A percentile compares a stretch with the other conserved stretches of the same genome.
Evolutionary conservation across 768 basidiomycete species (phyloP).

Genomic region (Serendipita sp.): DNA sequence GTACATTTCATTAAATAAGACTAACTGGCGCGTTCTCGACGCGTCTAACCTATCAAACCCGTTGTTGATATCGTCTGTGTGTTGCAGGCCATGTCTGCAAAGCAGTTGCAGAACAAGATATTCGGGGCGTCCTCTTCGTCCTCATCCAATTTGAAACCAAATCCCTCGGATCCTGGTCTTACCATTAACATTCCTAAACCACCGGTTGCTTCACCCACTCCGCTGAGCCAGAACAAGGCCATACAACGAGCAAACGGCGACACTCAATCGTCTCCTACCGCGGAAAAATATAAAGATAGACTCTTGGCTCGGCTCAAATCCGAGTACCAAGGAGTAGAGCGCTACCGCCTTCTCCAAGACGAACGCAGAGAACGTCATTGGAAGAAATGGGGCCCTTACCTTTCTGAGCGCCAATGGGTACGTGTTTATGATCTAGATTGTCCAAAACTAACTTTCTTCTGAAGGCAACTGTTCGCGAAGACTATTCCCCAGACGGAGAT

Average conservation of each 20-base stretch:
- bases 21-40: not conserved
- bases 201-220: not conserved
- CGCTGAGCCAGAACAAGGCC: not conserved
- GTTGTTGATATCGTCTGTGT: not conserved
- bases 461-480: slow-evolving; percentile 94
- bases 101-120: slow-evolving; percentile 57
- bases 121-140: slow-evolving; percentile 26
- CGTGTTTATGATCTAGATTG: slow-evolving; percentile 16
- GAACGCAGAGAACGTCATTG: slow-evolving; percentile 69
- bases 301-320: slow-evolving; percentile 46
- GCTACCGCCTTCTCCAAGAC: slow-evolving; percentile 71
- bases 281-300: slow-evolving; percentile 37
- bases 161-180: slow-evolving; percentile 6
- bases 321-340: slow-evolving; percentile 69
- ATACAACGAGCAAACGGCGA: not conserved
- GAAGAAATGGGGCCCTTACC: slow-evolving; percentile 98
- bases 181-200: slow-evolving; percentile 13
- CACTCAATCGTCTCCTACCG: not conserved
- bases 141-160: not conserved
- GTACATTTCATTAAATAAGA: not conserved
- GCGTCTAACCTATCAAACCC: not conserved
- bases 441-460: slow-evolving; percentile 7
- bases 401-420: slow-evolving; percentile 96
- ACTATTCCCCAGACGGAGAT: slow-evolving; percentile 92
- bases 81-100: slow-evolving; percentile 30